Percentiles rank a stretch among this genome's conserved stretches.
Evolutionary conservation across 2,329 filamentous ascomycete species (phyloP).

Genomic region (Fusarium nisikadoi): DNA sequence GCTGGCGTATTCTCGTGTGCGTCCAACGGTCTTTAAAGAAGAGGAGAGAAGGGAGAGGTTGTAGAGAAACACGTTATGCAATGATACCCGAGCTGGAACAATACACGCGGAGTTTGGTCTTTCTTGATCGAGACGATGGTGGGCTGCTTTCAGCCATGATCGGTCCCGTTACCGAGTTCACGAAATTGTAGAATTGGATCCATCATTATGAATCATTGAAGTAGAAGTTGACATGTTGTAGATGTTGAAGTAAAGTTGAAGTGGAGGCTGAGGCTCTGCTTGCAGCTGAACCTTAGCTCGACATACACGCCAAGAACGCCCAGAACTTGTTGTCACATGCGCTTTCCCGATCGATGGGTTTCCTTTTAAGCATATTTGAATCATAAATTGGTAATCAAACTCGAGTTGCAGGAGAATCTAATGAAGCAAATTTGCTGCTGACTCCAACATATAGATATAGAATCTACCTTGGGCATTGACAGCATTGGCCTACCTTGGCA

Average conservation of each 20-base stretch:
- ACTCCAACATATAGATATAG: neutral
- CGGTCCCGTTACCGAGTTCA: neutral
- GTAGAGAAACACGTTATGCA: neutral
- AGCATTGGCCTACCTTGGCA: neutral
- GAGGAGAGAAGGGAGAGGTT: neutral
- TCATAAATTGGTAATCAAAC: neutral
- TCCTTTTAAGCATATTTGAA: neutral
- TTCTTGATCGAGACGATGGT: neutral
- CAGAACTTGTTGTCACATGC: slow-evolving; percentile 9
- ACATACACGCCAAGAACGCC: slow-evolving; percentile 19
- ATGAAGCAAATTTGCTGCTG: too few species aligned
- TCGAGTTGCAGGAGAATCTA: neutral
- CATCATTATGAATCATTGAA: neutral
- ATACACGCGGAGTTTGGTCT: neutral
- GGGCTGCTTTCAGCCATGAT: neutral
- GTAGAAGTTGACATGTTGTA: neutral
- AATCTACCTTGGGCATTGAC: neutral
- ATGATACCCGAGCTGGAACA: slow-evolving; percentile 19
- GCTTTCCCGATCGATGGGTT: neutral
- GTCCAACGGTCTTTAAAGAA: slow-evolving; percentile 68
- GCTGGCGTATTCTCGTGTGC: slow-evolving; percentile 80
- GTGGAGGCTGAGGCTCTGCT: slow-evolving; percentile 14
- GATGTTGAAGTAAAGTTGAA: slow-evolving; percentile 2
- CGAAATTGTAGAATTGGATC: neutral
- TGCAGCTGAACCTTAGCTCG: slow-evolving; percentile 6